Conservation (phyloP, 345 rosid genomes). For the Erucastrum elatum region DNA sequence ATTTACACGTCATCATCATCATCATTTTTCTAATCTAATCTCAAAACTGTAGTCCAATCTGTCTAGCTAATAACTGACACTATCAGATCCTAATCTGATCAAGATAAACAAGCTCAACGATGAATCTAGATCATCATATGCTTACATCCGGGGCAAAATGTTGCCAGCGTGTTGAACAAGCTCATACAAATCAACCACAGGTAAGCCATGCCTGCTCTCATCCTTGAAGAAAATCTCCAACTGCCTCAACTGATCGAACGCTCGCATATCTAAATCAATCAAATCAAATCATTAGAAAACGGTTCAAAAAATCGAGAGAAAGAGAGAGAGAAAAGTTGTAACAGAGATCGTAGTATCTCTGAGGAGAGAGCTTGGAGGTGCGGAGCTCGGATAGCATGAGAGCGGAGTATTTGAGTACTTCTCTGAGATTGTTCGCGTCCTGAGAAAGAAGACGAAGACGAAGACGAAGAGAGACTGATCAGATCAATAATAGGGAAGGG, state of each 20-base stretch:
- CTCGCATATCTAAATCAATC: constrained; percentile 67
- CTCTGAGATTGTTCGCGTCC: constrained; percentile 87
- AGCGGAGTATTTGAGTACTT: constrained; percentile 84
- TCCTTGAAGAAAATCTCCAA: constrained; percentile 86
- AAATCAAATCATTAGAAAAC: background rate
- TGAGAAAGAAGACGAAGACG: constrained; percentile 17
- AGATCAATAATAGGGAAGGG: constrained; percentile 14
- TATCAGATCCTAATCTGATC: too few species aligned
- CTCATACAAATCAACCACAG: constrained; percentile 76
- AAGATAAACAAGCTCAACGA: too few species aligned
- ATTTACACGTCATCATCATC: background rate
- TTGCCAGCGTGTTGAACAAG: constrained; percentile 97
- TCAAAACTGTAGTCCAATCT: background rate
- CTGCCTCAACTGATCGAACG: constrained; percentile 82
- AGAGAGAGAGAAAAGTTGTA: constrained; percentile 19
- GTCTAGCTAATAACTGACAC: background rate
- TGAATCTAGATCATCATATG: background rate
- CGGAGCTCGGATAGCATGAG: constrained; percentile 93
- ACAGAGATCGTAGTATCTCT: constrained; percentile 89
- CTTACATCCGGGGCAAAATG: constrained; percentile 87
- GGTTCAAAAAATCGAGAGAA: constrained; percentile 21
- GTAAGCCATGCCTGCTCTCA: constrained; percentile 74
- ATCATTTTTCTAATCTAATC: constrained; percentile 2
- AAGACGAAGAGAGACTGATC: background rate
- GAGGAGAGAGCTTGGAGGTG: constrained; percentile 93